Evolutionary conservation across 257 asterid genomes (phyloP).

Genomic region (Echites panduratus): DNA sequence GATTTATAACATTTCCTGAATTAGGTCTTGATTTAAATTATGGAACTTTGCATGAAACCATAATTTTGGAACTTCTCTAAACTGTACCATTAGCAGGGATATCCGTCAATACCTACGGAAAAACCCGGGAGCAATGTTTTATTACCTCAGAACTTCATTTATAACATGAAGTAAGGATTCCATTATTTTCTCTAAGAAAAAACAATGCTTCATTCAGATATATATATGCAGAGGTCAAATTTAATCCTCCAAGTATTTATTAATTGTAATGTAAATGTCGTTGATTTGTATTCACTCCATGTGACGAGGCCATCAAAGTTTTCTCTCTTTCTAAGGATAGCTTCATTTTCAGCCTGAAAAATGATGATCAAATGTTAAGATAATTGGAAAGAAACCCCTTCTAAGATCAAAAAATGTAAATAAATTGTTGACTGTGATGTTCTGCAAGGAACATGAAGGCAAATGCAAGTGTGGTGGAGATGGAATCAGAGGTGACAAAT

Average conservation of each 20-base stretch:
- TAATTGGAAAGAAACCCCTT: not conserved
- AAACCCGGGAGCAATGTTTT: slow-evolving; percentile 79
- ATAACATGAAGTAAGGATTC: slow-evolving; percentile 35
- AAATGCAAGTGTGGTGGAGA: slow-evolving; percentile 68
- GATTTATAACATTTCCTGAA: not conserved
- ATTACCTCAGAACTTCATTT: slow-evolving; percentile 67
- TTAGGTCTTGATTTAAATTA: not conserved
- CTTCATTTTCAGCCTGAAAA: slow-evolving; percentile 60
- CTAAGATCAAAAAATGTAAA: not conserved
- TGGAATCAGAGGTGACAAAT: slow-evolving; percentile 69
- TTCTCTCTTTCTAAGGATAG: slow-evolving; percentile 47
- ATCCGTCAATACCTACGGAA: slow-evolving; percentile 69
- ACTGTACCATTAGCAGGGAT: slow-evolving; percentile 55
- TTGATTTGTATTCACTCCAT: slow-evolving; percentile 71
- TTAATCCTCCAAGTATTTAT: not conserved
- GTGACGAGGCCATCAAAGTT: slow-evolving; percentile 34
- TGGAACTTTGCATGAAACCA: not conserved
- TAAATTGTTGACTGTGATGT: slow-evolving; percentile 39
- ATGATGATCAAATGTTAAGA: not conserved
- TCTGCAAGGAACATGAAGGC: slow-evolving; percentile 67
- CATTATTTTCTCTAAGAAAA: not conserved
- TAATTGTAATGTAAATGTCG: slow-evolving; percentile 74
- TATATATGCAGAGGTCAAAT: not conserved
- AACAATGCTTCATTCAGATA: not conserved
- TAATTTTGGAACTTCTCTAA: not conserved